Percentiles rank a stretch among this genome's conserved stretches.
phyloP scores from a whole-genome alignment of 768 basidiomycete genomes.

The Tubosaeta brunneosetosa region DNA sequence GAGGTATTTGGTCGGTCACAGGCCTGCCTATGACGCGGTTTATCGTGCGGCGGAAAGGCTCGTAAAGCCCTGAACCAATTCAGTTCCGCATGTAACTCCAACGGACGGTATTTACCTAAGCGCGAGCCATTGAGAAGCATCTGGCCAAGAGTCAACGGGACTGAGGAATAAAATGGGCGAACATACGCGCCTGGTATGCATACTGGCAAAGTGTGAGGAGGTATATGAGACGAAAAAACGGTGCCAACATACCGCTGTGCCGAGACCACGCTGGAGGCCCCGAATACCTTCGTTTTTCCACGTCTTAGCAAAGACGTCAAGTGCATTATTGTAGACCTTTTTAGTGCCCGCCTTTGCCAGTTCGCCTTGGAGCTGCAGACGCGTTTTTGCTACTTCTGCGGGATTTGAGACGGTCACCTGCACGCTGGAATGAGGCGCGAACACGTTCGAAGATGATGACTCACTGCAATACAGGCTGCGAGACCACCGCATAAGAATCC shows the following conservation, averaged over 20 bases:
- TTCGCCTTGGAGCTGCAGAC: conserved; percentile 94
- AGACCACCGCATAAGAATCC: conserved; percentile 86
- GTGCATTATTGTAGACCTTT: conserved; percentile 85
- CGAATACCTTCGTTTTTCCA: conserved; percentile 85
- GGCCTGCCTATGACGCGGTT: conserved; percentile 67
- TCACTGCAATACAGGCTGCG: conserved; percentile 87
- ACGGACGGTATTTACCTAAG: conserved; percentile 49
- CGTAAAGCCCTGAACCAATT: conserved; percentile 78
- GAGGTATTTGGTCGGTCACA: conserved; percentile 59
- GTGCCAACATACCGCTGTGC: conserved; percentile 67
- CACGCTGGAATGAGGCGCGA: conserved; percentile 1
- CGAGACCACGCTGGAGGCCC: conserved; percentile 90
- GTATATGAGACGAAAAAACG: not conserved
- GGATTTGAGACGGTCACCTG: conserved; percentile 81
- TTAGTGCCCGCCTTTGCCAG: conserved; percentile 65
- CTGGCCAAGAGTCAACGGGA: conserved; percentile 37
- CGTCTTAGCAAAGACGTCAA: conserved; percentile 85
- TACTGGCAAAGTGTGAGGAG: conserved; percentile 49
- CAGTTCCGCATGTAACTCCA: conserved; percentile 6
- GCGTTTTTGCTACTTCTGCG: conserved; percentile 80
- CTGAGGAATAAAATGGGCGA: not conserved
- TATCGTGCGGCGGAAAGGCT: conserved; percentile 72
- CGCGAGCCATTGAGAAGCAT: conserved; percentile 90
- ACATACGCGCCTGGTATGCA: conserved; percentile 72
- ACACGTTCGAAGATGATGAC: conserved; percentile 3